phyloP scores from a whole-genome alignment of 345 rosid genomes.

The Passiflora organensis region DNA sequence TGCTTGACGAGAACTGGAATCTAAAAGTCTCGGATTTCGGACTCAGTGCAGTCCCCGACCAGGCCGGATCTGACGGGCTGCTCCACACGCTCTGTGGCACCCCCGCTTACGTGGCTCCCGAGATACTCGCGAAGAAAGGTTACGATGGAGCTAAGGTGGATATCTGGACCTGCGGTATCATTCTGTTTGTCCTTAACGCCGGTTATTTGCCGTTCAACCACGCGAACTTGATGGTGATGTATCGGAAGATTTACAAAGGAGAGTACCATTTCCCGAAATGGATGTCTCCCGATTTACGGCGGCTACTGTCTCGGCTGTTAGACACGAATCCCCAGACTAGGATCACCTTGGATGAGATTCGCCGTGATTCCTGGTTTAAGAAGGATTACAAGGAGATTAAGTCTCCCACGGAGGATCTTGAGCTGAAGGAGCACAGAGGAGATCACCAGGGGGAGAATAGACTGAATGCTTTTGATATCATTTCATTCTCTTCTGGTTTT shows the following conservation, averaged over 20 bases:
- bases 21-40: conserved; percentile 83
- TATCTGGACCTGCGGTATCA: conserved; percentile 81
- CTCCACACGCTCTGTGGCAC: conserved; percentile 82
- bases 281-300: conserved; percentile 74
- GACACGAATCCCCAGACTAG: conserved; percentile 64
- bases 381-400: conserved; percentile 38
- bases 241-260: conserved; percentile 74
- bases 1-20: conserved; percentile 76
- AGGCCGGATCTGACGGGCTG: conserved; percentile 66
- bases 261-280: conserved; percentile 77
- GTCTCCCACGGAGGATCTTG: conserved; percentile 42
- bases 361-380: conserved; percentile 65
- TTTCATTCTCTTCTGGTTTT: conserved; percentile 51
- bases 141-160: conserved; percentile 86
- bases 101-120: too few relatives aligned
- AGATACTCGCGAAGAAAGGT: conserved; percentile 77
- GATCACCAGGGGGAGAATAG: conserved; percentile 12
- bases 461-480: conserved; percentile 69
- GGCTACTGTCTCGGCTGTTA: conserved; percentile 53
- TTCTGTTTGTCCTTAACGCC: conserved; percentile 68
- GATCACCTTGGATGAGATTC: conserved; percentile 70
- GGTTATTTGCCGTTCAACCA: conserved; percentile 88
- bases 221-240: conserved; percentile 74
- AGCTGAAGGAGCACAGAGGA: conserved; percentile 23
- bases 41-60: conserved; percentile 64